phyloP scores from a whole-genome alignment of 148 eudicot species.

The Mesembryanthemum crystallinum region DNA sequence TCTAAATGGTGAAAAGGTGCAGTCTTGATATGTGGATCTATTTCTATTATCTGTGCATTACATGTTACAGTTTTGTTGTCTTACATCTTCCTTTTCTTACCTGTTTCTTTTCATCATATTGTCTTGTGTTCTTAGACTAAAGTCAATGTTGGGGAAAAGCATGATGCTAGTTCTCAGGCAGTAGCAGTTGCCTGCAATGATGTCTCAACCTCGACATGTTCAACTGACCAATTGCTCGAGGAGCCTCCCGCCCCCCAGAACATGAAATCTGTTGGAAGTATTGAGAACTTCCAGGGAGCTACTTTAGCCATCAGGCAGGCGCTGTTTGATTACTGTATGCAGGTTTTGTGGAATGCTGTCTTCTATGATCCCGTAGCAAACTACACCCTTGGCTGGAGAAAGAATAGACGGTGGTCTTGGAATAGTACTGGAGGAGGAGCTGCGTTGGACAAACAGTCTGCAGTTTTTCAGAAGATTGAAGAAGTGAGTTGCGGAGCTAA shows the following conservation, averaged over 20 bases:
- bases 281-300: constrained; percentile 54
- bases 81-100: background rate
- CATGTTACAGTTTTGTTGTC: constrained; percentile 6
- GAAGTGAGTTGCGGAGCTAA: constrained; percentile 16
- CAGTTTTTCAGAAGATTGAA: constrained; percentile 14
- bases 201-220: constrained; percentile 19
- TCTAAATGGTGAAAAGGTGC: constrained; percentile 43
- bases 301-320: constrained; percentile 38
- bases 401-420: constrained; percentile 47
- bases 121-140: constrained; percentile 37
- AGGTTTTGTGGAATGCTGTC: constrained; percentile 85
- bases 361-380: constrained; percentile 61
- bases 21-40: background rate
- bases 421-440: constrained; percentile 21
- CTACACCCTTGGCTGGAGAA: constrained; percentile 67
- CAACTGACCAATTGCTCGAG: constrained; percentile 16
- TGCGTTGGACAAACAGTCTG: background rate
- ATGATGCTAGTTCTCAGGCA: constrained; percentile 23
- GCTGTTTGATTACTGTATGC: constrained; percentile 57
- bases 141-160: constrained; percentile 26
- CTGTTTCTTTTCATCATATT: constrained; percentile 11
- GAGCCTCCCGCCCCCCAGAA: constrained; percentile 14
- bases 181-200: constrained; percentile 28
- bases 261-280: constrained; percentile 64
- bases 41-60: constrained; percentile 4